phyloP scores from a whole-genome alignment of 495 filamentous ascomycete species.

The Evansstolkia leycettana region DNA sequence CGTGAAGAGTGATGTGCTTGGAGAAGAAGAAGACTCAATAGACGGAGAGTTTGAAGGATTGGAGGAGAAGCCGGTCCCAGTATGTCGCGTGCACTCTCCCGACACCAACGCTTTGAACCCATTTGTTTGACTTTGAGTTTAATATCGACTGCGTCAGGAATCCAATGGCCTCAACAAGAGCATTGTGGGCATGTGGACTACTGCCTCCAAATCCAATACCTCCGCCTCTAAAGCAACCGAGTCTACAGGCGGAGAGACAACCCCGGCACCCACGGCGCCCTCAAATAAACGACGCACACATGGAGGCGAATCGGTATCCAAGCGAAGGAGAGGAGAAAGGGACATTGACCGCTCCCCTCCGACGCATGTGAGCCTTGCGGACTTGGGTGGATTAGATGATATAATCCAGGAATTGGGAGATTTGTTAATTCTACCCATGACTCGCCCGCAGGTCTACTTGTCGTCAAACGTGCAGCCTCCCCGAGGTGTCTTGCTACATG shows the following conservation, averaged over 20 bases:
- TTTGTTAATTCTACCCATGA: slow-evolving; percentile 72
- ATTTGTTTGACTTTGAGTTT: too few relatives aligned
- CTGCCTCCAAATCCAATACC: slow-evolving; percentile 22
- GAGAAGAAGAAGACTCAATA: slow-evolving; percentile 37
- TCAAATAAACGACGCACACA: slow-evolving; percentile 38
- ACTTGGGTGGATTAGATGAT: slow-evolving; percentile 77
- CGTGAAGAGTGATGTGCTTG: slow-evolving; percentile 47
- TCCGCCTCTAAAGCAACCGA: slow-evolving; percentile 21
- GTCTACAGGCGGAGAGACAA: slow-evolving; percentile 10
- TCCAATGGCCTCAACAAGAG: slow-evolving; percentile 64
- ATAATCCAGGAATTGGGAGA: slow-evolving; percentile 68
- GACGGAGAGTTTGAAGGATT: slow-evolving; percentile 58
- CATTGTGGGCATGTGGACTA: slow-evolving; percentile 58
- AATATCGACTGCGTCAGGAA: slow-evolving; percentile 27
- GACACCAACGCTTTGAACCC: background rate
- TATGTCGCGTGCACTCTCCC: slow-evolving; percentile 9
- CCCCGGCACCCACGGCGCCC: slow-evolving; percentile 11
- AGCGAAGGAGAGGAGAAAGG: slow-evolving; percentile 49
- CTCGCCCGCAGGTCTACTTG: slow-evolving; percentile 52
- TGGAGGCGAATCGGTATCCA: slow-evolving; percentile 57
- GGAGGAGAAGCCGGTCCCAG: slow-evolving; percentile 25
- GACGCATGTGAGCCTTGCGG: slow-evolving; percentile 59
- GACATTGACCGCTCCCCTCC: slow-evolving; percentile 56
- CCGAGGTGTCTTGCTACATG: slow-evolving; percentile 83
- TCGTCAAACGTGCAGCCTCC: slow-evolving; percentile 54